Evolutionary conservation across 495 filamentous ascomycete species (phyloP), one percentile per base, ranked within the genome.

Genomic region (Corynascus novoguineensis): DNA sequence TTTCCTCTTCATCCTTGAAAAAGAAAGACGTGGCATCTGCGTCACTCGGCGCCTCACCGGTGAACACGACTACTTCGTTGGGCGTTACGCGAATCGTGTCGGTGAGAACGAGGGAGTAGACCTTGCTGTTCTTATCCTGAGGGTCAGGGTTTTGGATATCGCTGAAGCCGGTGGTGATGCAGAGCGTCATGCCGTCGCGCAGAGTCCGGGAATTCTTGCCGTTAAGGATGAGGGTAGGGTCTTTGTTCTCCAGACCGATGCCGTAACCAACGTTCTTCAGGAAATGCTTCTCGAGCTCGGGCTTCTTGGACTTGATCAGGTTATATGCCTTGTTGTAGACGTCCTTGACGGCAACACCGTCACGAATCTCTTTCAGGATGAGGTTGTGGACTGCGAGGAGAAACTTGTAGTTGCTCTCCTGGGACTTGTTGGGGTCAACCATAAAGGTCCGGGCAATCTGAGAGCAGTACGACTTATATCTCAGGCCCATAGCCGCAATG

Each of bases 131-230:
- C 75, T 90, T 89, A 61, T 93, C 90, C 68, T 91, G 88, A 0
- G 89, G 80, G 19, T 84, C 82, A 9, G 84, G 79, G 61, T 98
- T 95, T 65, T 88, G 81, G 21, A 99, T 77, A 66, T 97, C 92
- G 52, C 78, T 86, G 70, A 99, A 86, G 1, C 93, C 91, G 37
- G 92, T 86, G 9, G 86, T 89, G 60, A 99, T 79, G 64, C 84
- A 86, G 40, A 99, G 78, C 4, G 95, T 97, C 93, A 97, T 99
- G 60, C 95, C 95, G 67, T 96, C 95, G 68, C 89, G 93, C 49
- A 99, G 70, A 25, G 83, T 78, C 14, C 91, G 78, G 24, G 75
- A 82, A 68, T 88, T 96, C 73, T 97, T 97, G 52, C 76, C 86
- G 65, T 87, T 96, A 28, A 99, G 76, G 4, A 90, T 66, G 55